Evolutionary conservation across 129 eudicot species (phyloP).

Genomic region (Escallonia rubra): DNA sequence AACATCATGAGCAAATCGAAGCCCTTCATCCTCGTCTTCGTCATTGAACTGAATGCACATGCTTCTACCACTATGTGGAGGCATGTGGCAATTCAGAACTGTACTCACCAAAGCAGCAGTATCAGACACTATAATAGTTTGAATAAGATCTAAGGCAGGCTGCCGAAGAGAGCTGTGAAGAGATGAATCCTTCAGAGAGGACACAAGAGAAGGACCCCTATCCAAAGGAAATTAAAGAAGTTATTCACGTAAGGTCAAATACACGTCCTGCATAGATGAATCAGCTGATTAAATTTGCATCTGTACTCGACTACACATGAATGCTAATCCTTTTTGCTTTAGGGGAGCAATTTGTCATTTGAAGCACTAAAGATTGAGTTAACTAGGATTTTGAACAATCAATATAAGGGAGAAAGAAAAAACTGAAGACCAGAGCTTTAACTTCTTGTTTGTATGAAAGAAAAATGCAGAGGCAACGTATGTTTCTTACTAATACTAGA

Average conservation of each 20-base stretch:
- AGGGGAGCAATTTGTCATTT: no score
- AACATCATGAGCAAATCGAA: conserved; percentile 28
- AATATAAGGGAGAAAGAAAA: no score
- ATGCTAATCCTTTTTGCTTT: no score
- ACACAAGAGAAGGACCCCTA: conserved; percentile 97
- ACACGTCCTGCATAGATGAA: no score
- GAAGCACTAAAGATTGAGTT: no score
- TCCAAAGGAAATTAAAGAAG: conserved; percentile 17
- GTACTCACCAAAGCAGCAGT: conserved; percentile 72
- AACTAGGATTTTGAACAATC: no score
- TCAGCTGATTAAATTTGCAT: no score
- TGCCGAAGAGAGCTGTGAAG: conserved; percentile 83
- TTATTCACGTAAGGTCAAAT: neutral
- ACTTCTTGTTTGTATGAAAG: no score
- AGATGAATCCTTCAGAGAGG: conserved; percentile 72
- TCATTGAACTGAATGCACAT: conserved; percentile 26
- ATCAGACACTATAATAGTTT: conserved; percentile 83
- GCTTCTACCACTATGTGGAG: conserved; percentile 39
- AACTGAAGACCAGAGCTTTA: no score
- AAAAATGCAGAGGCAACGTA: no score
- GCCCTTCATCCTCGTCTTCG: conserved; percentile 52
- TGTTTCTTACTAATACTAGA: no score
- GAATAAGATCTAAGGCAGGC: conserved; percentile 93
- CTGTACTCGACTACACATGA: no score
- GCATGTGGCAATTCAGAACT: conserved; percentile 39